These are phyloP conservation scores for Psidium guajava DNA, from an alignment of 345 rosid species.

Conservation along the genomic window DNA sequence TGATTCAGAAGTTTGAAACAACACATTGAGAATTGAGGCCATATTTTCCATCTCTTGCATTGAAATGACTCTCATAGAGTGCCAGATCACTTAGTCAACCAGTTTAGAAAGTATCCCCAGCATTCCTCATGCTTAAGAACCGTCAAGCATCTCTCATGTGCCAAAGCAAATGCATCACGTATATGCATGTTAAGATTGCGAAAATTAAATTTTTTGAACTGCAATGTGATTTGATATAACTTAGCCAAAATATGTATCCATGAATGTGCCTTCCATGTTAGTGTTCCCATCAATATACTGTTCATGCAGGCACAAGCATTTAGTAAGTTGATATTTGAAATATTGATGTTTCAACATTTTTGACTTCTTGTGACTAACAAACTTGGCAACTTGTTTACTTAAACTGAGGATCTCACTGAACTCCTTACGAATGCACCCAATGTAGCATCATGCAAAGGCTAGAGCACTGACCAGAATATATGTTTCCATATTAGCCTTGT, in stretches of 20 bases:
- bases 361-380: neutral
- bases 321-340: neutral
- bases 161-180: neutral
- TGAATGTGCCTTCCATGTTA: neutral
- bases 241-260: neutral
- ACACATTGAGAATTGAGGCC: neutral
- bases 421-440: neutral
- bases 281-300: neutral
- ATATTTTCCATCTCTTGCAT: neutral
- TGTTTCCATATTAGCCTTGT: slow-evolving; percentile 9
- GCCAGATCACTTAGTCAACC: neutral
- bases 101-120: neutral
- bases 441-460: neutral
- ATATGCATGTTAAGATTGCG: neutral
- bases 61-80: neutral
- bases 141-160: neutral
- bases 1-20: neutral
- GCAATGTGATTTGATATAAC: neutral
- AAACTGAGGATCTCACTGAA: neutral
- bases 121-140: neutral
- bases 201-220: neutral
- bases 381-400: neutral
- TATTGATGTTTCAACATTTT: neutral
- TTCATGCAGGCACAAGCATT: neutral
- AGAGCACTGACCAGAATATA: neutral